phyloP scores from a whole-genome alignment of 2,329 filamentous ascomycete species.

The Golovinomyces cichoracearum region DNA sequence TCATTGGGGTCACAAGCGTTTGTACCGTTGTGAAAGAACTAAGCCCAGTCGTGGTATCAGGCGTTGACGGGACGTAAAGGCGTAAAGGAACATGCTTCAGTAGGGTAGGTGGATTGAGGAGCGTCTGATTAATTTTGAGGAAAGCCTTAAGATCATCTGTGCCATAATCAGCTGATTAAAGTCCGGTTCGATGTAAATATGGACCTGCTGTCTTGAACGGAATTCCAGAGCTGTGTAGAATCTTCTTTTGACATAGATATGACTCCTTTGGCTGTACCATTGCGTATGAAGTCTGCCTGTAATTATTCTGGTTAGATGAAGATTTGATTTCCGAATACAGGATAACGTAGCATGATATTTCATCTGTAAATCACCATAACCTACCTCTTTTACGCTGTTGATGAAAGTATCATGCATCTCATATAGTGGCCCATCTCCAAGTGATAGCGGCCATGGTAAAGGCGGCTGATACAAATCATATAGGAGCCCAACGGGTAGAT shows the following conservation, averaged over 20 bases:
- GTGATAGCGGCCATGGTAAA: slow-evolving; percentile 35
- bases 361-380: no score
- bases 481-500: slow-evolving; percentile 41
- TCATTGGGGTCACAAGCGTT: slow-evolving; percentile 33
- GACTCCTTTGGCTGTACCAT: slow-evolving; percentile 43
- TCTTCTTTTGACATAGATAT: slow-evolving; percentile 47
- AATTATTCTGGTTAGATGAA: background rate
- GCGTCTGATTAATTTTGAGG: slow-evolving; percentile 44
- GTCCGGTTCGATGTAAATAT: background rate
- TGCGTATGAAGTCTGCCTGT: slow-evolving; percentile 34
- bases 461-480: slow-evolving; percentile 34
- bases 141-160: slow-evolving; percentile 49
- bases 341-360: no score
- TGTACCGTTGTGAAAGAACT: slow-evolving; percentile 50
- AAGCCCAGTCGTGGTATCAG: slow-evolving; percentile 20
- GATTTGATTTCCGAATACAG: no score
- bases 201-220: slow-evolving; percentile 32
- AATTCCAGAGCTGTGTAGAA: slow-evolving; percentile 37
- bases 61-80: slow-evolving; percentile 52
- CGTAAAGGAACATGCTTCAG: slow-evolving; percentile 69
- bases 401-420: slow-evolving; percentile 35
- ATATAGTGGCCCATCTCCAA: slow-evolving; percentile 29
- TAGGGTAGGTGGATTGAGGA: slow-evolving; percentile 49
- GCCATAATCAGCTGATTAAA: background rate
- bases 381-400: slow-evolving; percentile 39